Evolutionary conservation across 306 rosid genomes (phyloP), one percentile per base, ranked within the genome.

Genomic region (Medicago arabica): DNA sequence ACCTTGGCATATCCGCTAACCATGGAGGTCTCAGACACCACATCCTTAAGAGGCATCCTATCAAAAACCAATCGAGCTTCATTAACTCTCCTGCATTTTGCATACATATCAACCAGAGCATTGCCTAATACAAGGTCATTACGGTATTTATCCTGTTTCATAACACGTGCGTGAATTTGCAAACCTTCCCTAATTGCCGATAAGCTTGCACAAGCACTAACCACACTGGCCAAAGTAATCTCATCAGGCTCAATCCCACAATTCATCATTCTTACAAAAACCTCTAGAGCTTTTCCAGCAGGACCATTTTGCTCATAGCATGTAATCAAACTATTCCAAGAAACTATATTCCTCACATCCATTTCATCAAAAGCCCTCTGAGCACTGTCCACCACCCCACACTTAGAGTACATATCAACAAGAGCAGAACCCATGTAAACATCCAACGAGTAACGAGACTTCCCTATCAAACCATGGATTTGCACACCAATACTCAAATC

Each of bases 221-320:
- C 90, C 38, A 84, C 90, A 67, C 90, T 87, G 18, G 90, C 90
- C 25, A 87, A 62, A 82, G 90, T 87, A 36, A 87, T 67, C 83
- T 87, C 88, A 71, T 87, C 88, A 1, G 83, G 83, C 14, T 82
- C 86, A 84, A 84, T 71, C 75, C 87, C 85, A 34, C 40, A 65
- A 68, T 55, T 47, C 90, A 84, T 84, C 90, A 87, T 84, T 76
- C 79, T 77, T 25, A 82, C 73, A 82, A 87, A 87, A 76, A 82
- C 82, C 71, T 87, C 75, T 25, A 87, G 55, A 66, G 90, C 88
- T 61, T 77, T 83, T 8, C 17, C 81, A 0, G 83, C 87, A 5
- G 88, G 88, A 62, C 90, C 90, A 71, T 87, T 87, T 77, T 87
- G 90, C 85, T 87, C 90, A 51, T 84, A 84, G 75, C 90, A 87